These are phyloP conservation scores for Cryptosporidium sp. DNA, from an alignment of 169 alveolate species.

Conservation along the genomic window DNA sequence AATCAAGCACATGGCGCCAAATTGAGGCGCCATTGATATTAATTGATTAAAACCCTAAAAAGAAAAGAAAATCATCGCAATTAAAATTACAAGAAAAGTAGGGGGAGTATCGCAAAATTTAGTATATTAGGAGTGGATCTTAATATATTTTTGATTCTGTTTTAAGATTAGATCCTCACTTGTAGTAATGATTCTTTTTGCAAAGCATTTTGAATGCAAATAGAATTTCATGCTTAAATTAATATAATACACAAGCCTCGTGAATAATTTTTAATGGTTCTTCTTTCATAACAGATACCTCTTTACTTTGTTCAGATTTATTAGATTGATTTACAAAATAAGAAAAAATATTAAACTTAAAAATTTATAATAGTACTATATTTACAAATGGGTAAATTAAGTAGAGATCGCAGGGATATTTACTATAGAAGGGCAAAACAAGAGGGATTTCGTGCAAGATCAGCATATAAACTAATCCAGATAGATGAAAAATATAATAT, in stretches of 20 bases:
- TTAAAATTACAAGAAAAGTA: no score
- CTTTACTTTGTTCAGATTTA: conserved; percentile 46
- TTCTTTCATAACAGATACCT: background rate
- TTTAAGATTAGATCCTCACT: background rate
- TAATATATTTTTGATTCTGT: background rate
- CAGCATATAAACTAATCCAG: conserved; percentile 95
- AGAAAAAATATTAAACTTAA: background rate
- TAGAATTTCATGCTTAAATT: background rate
- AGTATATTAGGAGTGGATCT: background rate
- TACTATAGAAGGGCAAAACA: conserved; percentile 97
- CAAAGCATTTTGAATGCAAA: no score
- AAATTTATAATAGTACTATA: background rate
- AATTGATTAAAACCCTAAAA: no score
- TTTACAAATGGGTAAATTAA: conserved; percentile 89
- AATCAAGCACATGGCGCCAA: no score
- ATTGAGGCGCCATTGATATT: no score
- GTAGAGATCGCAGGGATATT: conserved; percentile 94
- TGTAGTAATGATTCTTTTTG: background rate
- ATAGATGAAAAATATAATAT: conserved; percentile 93
- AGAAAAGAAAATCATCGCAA: no score
- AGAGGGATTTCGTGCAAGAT: conserved; percentile 96
- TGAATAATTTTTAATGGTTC: background rate
- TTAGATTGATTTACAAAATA: conserved; percentile 30
- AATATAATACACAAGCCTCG: background rate
- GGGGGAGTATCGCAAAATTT: no score